Percentiles rank a stretch among this genome's conserved stretches.
These are phyloP conservation scores for Metschnikowia lachancei DNA, from an alignment of 805 yeast species.

Conservation along the genomic window DNA sequence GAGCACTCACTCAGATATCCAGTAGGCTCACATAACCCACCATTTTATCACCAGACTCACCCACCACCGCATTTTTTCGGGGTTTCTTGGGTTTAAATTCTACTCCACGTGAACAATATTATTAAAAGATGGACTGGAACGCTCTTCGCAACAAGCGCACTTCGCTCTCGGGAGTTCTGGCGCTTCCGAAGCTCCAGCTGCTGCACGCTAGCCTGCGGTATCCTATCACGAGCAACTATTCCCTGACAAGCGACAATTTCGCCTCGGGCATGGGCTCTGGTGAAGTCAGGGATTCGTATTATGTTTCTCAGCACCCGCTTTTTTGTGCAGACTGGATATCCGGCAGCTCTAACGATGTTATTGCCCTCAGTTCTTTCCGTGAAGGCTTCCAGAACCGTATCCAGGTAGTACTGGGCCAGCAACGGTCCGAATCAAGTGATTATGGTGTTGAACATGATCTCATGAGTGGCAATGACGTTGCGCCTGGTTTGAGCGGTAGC, in stretches of 20 bases:
- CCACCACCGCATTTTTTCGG: too few species aligned
- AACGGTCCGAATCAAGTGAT: slow-evolving; percentile 11
- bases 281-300: slow-evolving; percentile 11
- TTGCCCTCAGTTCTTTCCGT: slow-evolving; percentile 74
- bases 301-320: slow-evolving; percentile 28
- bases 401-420: slow-evolving; percentile 43
- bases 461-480: not conserved
- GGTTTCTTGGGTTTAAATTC: too few species aligned
- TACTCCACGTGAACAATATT: not conserved
- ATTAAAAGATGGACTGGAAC: slow-evolving; percentile 18
- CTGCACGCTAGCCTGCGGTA: slow-evolving; percentile 8
- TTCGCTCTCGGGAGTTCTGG: slow-evolving; percentile 13
- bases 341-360: slow-evolving; percentile 36
- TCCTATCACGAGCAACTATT: slow-evolving; percentile 3
- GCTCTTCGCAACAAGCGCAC: slow-evolving; percentile 17
- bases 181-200: slow-evolving; percentile 8
- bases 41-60: too few species aligned
- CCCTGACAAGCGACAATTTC: not conserved
- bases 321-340: slow-evolving; percentile 37
- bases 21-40: too few species aligned
- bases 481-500: not conserved
- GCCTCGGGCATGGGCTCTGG: not conserved
- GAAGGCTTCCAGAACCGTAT: slow-evolving; percentile 74
- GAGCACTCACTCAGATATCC: too few species aligned
- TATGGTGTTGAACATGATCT: slow-evolving; percentile 4